phyloP scores from a whole-genome alignment of 139 green algal genomes.

The Asterochloris sp. region DNA sequence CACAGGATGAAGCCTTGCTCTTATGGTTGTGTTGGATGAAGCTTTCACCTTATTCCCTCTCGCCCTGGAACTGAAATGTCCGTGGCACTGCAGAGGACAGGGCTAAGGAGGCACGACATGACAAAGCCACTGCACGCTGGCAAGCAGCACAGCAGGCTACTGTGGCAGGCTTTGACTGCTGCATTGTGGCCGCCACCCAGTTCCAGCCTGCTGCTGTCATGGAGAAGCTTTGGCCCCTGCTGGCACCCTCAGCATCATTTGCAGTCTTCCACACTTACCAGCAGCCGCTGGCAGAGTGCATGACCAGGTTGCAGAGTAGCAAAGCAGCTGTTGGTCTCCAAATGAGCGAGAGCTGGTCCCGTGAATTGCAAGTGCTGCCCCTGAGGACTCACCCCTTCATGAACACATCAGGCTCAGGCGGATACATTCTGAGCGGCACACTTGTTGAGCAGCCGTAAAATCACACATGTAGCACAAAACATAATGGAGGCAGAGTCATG shows the following conservation, averaged over 20 bases:
- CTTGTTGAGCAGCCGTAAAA: background rate
- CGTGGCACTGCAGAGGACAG: too few species aligned
- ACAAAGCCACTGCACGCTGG: background rate
- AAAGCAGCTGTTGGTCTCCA: conserved; percentile 29
- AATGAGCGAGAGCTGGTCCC: conserved; percentile 67
- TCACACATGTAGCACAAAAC: background rate
- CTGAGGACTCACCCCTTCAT: conserved; percentile 78
- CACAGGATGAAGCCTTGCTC: background rate
- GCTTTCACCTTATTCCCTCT: too few species aligned
- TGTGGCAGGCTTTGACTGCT: conserved; percentile 50
- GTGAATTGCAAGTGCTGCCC: conserved; percentile 80
- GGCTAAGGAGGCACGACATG: background rate
- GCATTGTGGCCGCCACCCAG: conserved; percentile 55
- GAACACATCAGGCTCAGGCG: conserved; percentile 70
- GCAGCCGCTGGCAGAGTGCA: conserved; percentile 69
- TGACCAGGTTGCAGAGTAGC: conserved; percentile 26
- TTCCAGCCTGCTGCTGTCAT: conserved; percentile 48
- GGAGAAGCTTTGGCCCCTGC: conserved; percentile 56
- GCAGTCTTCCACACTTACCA: conserved; percentile 54
- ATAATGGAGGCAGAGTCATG: background rate
- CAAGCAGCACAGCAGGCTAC: background rate
- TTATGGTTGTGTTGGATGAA: background rate
- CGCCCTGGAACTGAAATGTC: background rate
- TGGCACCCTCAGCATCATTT: conserved; percentile 69
- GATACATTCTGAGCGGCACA: conserved; percentile 74